A percentile compares a stretch with the other conserved stretches of the same genome.
Conservation (phyloP, 2,329 filamentous ascomycete genomes). For the Ceratocystis ficicola region DNA sequence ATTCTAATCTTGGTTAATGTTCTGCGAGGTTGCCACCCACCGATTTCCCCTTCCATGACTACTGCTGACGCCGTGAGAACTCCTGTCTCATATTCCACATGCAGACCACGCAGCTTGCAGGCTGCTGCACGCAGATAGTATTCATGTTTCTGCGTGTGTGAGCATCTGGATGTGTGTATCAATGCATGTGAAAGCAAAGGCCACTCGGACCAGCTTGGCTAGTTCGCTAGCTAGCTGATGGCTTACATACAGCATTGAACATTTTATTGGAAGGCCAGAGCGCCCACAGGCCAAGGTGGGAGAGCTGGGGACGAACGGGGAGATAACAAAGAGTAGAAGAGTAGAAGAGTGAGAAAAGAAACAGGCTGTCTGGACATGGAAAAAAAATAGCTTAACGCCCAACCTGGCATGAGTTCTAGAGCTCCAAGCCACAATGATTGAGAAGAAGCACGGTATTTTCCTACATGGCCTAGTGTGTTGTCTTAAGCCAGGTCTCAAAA, state of each 20-base stretch:
- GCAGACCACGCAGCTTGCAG: too few relatives aligned
- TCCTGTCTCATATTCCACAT: not conserved
- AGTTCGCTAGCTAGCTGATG: not conserved
- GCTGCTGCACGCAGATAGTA: too few relatives aligned
- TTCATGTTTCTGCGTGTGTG: too few relatives aligned
- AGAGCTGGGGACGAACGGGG: not conserved
- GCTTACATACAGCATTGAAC: not conserved
- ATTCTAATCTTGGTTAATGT: slow-evolving; percentile 2
- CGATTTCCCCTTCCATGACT: not conserved
- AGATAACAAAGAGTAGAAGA: not conserved
- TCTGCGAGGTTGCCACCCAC: not conserved
- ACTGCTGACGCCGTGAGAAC: not conserved
- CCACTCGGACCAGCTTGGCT: not conserved
- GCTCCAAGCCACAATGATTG: not conserved
- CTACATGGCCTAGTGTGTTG: too few relatives aligned
- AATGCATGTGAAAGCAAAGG: not conserved
- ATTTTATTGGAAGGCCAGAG: not conserved
- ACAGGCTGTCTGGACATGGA: too few relatives aligned
- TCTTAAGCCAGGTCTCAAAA: too few relatives aligned
- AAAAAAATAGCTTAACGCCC: not conserved
- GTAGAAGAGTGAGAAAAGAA: not conserved
- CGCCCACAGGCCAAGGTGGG: not conserved
- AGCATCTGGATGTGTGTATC: not conserved
- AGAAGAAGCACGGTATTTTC: too few relatives aligned
- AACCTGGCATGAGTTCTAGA: not conserved